These are phyloP conservation scores for Fraxinus pennsylvanica DNA, from an alignment of 257 asterid species.

Conservation along the genomic window DNA sequence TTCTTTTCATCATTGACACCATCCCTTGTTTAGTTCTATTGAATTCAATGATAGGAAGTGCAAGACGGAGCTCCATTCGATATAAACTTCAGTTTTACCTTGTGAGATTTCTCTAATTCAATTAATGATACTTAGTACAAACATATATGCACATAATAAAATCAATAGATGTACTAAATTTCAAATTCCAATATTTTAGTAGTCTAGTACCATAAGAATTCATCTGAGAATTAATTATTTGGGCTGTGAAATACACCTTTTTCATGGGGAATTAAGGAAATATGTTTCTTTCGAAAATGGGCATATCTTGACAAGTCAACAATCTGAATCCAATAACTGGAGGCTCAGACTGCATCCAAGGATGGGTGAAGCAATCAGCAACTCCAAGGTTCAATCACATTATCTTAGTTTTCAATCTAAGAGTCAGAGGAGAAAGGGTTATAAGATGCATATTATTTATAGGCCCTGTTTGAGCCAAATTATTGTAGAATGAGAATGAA, in stretches of 20 bases:
- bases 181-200: too few species aligned
- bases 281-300: neutral
- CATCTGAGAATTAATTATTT: neutral
- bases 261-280: neutral
- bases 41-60: neutral
- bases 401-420: neutral
- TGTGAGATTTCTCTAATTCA: neutral
- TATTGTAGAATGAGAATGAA: too few species aligned
- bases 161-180: neutral
- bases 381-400: neutral
- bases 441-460: neutral
- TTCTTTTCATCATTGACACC: too few species aligned
- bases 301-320: neutral
- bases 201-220: neutral
- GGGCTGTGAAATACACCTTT: neutral
- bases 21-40: neutral
- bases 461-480: too few species aligned
- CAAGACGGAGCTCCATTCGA: neutral
- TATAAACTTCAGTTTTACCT: neutral
- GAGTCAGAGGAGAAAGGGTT: neutral
- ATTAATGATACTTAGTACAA: neutral
- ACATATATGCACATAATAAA: neutral
- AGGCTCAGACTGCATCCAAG: neutral
- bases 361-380: neutral
- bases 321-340: neutral